A percentile compares a stretch with the other conserved stretches of the same genome.
Evolutionary conservation across 2,329 filamentous ascomycete species (phyloP).

Genomic region (Aurifilum marmelostoma): DNA sequence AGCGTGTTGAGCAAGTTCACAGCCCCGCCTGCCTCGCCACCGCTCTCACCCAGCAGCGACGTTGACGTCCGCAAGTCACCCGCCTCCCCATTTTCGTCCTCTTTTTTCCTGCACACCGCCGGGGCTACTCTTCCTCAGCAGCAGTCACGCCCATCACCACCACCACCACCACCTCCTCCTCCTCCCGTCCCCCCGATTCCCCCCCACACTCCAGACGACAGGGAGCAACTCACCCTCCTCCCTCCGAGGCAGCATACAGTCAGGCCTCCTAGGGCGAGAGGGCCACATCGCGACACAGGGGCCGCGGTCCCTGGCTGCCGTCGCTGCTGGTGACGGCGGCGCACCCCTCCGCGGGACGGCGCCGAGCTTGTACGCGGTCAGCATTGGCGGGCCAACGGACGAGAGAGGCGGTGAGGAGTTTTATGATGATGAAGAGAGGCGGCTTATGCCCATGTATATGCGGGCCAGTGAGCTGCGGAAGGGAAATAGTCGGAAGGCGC

Average conservation of each 20-base stretch:
- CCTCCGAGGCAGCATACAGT: background rate
- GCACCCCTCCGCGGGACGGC: background rate
- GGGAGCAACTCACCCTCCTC: slow-evolving; percentile 8
- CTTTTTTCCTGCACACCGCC: background rate
- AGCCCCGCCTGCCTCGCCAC: slow-evolving; percentile 13
- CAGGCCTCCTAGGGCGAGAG: background rate
- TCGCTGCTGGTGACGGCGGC: background rate
- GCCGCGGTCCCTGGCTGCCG: slow-evolving; percentile 12
- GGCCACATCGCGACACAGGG: background rate
- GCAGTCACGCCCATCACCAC: too few species aligned
- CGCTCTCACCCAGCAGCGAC: background rate
- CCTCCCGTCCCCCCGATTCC: background rate
- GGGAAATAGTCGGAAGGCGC: slow-evolving; percentile 39
- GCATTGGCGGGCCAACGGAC: slow-evolving; percentile 25
- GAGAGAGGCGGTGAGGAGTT: slow-evolving; percentile 30
- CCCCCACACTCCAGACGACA: slow-evolving; percentile 7
- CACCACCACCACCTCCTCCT: too few species aligned
- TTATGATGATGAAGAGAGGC: slow-evolving; percentile 33
- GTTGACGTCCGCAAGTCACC: background rate
- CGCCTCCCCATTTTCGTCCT: background rate
- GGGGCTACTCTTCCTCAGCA: too few species aligned
- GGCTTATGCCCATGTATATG: slow-evolving; percentile 36
- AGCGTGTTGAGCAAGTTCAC: slow-evolving; percentile 17
- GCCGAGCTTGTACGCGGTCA: slow-evolving; percentile 24
- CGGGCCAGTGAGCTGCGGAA: slow-evolving; percentile 28